A percentile compares a stretch with the other conserved stretches of the same genome.
These are phyloP conservation scores for Theileria sp. DNA, from an alignment of 169 alveolate species.

Conservation along the genomic window DNA sequence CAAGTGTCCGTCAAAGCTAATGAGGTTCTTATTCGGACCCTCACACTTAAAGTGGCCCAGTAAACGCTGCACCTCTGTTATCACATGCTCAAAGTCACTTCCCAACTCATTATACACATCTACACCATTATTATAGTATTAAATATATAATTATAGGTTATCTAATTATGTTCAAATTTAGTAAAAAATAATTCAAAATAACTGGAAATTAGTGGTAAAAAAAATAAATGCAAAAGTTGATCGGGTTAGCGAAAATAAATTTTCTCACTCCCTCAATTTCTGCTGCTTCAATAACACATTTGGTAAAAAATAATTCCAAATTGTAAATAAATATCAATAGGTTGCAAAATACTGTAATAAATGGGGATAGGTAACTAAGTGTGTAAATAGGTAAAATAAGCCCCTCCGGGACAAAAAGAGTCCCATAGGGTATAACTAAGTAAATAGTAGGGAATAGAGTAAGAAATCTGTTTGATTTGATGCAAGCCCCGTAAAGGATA, in stretches of 20 bases:
- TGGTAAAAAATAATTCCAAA: too few relatives aligned
- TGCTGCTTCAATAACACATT: background rate
- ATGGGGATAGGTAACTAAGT: too few relatives aligned
- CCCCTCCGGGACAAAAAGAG: too few relatives aligned
- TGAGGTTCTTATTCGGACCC: conserved; percentile 54
- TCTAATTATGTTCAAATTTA: background rate
- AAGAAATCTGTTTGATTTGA: too few relatives aligned
- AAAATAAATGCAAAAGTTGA: background rate
- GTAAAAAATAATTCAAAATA: background rate
- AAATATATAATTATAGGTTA: background rate
- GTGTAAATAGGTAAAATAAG: too few relatives aligned
- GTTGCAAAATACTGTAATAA: too few relatives aligned
- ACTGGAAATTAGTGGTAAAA: background rate
- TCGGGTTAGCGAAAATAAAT: background rate
- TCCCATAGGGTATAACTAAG: too few relatives aligned
- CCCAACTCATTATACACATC: conserved; percentile 20
- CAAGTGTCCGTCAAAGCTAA: conserved; percentile 55
- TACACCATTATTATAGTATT: background rate
- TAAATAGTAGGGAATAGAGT: too few relatives aligned
- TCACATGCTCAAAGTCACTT: conserved; percentile 35
- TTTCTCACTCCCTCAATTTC: background rate
- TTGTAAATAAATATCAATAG: too few relatives aligned
- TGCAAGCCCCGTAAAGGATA: background rate
- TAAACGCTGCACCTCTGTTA: conserved; percentile 33
- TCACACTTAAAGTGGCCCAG: conserved; percentile 39